These are phyloP conservation scores for Agrocybe pediades DNA, from an alignment of 768 basidiomycete genomes.

Conservation along the genomic window DNA sequence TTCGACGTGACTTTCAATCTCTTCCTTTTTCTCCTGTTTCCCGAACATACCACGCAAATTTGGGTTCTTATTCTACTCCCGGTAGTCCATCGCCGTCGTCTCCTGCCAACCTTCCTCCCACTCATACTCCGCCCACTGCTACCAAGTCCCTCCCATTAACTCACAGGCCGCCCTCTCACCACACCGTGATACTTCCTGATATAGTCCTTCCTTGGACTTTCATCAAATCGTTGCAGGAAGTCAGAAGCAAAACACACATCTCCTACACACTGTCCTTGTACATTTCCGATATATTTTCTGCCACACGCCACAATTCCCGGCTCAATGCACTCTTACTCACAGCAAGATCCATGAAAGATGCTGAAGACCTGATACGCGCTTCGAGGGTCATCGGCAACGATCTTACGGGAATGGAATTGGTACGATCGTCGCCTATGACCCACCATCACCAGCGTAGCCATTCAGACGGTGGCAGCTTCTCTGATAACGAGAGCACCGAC, in stretches of 20 bases:
- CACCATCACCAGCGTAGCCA: slow-evolving; percentile 13
- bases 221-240: slow-evolving; percentile 29
- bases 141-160: slow-evolving; percentile 29
- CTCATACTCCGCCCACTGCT: slow-evolving; percentile 26
- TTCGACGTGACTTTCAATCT: slow-evolving; percentile 36
- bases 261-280: slow-evolving; percentile 61
- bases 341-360: slow-evolving; percentile 59
- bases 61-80: slow-evolving; percentile 32
- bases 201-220: slow-evolving; percentile 32
- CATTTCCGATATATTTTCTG: slow-evolving; percentile 71
- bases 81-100: slow-evolving; percentile 25
- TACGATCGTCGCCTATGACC: slow-evolving; percentile 23
- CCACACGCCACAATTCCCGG: slow-evolving; percentile 68
- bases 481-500: slow-evolving; percentile 2
- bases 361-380: slow-evolving; percentile 67
- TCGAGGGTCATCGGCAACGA: slow-evolving; percentile 66
- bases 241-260: slow-evolving; percentile 41
- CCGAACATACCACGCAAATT: slow-evolving; percentile 20
- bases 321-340: slow-evolving; percentile 73
- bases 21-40: slow-evolving; percentile 26
- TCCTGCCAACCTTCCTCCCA: slow-evolving; percentile 24
- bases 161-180: slow-evolving; percentile 14
- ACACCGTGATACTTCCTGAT: slow-evolving; percentile 14
- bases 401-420: slow-evolving; percentile 59
- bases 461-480: slow-evolving; percentile 8